Evolutionary conservation across 1,284 basidiomycete species (phyloP).

Genomic region (Sparassis latifolia): DNA sequence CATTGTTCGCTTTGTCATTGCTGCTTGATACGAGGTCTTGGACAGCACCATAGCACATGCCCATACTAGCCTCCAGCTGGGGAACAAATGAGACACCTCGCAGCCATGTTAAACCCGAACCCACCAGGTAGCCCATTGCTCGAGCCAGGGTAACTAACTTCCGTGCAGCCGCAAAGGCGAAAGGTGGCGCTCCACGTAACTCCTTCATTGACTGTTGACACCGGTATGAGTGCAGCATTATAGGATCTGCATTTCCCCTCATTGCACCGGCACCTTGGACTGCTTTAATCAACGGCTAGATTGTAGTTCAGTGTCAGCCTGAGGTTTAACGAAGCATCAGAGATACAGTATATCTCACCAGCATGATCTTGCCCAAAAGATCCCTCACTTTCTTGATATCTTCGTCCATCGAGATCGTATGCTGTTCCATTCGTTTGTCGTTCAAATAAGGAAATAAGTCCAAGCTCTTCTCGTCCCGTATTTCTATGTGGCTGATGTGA

Average conservation of each 20-base stretch:
- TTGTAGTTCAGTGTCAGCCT: background rate
- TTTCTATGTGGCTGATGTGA: conserved; percentile 96
- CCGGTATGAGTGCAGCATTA: conserved; percentile 50
- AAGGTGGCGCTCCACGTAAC: conserved; percentile 14
- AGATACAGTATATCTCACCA: conserved; percentile 39
- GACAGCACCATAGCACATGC: conserved; percentile 55
- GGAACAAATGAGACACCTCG: background rate
- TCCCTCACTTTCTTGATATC: conserved; percentile 52
- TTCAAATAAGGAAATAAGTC: conserved; percentile 87
- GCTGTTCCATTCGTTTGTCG: conserved; percentile 74
- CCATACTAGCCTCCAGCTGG: conserved; percentile 76
- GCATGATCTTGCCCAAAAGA: conserved; percentile 61
- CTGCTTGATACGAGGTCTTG: too few species aligned
- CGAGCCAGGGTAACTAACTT: conserved; percentile 48
- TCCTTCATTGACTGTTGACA: conserved; percentile 34
- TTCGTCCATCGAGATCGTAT: conserved; percentile 65
- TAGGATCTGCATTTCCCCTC: conserved; percentile 29
- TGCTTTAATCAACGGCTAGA: conserved; percentile 26
- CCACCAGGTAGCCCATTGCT: conserved; percentile 77
- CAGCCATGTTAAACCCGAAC: conserved; percentile 14
- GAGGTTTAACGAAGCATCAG: background rate
- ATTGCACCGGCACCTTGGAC: conserved; percentile 21
- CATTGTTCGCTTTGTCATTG: too few species aligned
- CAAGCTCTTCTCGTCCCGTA: conserved; percentile 86
- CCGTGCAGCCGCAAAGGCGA: conserved; percentile 1